Percentiles rank a stretch among this genome's conserved stretches.
These are phyloP conservation scores for Nelumbo lutea DNA, from an alignment of 164 flowering plant species.

Conservation along the genomic window DNA sequence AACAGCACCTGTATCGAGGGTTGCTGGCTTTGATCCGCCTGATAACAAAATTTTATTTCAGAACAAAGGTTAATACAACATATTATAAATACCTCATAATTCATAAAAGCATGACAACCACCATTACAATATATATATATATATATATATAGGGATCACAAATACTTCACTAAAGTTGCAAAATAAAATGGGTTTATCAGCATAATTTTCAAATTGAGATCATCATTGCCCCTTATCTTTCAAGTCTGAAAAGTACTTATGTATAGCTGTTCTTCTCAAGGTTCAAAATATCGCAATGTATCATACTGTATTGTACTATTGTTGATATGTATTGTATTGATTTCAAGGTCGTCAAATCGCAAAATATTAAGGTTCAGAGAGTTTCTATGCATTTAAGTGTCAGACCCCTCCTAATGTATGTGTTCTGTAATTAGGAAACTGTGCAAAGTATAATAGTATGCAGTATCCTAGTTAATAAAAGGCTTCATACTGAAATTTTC, in stretches of 20 bases:
- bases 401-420: too few species aligned
- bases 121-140: too few species aligned
- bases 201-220: background rate
- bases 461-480: too few species aligned
- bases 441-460: too few species aligned
- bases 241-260: background rate
- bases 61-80: background rate
- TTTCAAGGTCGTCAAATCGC: too few species aligned
- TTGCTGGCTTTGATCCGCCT: slow-evolving; percentile 94
- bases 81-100: background rate
- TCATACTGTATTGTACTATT: too few species aligned
- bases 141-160: background rate
- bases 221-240: background rate
- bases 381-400: too few species aligned
- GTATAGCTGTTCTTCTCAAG: background rate
- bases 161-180: background rate
- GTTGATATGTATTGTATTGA: too few species aligned
- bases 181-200: background rate
- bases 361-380: too few species aligned
- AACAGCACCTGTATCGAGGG: slow-evolving; percentile 78
- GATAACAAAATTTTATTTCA: slow-evolving; percentile 15
- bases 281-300: too few species aligned
- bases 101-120: background rate
- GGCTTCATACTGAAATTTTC: too few species aligned
- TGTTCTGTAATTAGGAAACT: too few species aligned